phyloP scores from a whole-genome alignment of 2,329 filamentous ascomycete genomes.

The Fusarium lateritium region DNA sequence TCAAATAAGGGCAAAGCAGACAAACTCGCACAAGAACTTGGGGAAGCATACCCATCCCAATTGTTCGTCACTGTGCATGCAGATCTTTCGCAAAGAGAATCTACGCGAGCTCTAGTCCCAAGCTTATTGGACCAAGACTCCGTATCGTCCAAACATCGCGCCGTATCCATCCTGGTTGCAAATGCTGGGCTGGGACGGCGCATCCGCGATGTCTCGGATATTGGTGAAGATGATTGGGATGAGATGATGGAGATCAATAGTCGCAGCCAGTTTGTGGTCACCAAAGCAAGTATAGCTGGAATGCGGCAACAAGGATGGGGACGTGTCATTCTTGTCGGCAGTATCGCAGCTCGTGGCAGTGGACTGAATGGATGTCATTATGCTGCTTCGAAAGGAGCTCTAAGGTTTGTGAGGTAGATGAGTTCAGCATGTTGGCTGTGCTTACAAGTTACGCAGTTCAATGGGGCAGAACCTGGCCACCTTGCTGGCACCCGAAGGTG shows the following conservation, averaged over 20 bases:
- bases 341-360: constrained; percentile 53
- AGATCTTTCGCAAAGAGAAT: constrained; percentile 28
- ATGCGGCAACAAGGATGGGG: constrained; percentile 54
- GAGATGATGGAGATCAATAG: constrained; percentile 55
- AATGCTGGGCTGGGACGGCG: constrained; percentile 54
- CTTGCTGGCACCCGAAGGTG: constrained; percentile 51
- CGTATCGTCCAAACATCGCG: constrained; percentile 38
- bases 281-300: constrained; percentile 50
- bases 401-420: constrained; percentile 26
- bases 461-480: constrained; percentile 55
- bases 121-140: neutral
- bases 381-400: constrained; percentile 54
- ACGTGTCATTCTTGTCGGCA: constrained; percentile 52
- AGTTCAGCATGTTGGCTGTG: neutral
- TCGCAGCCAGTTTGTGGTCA: constrained; percentile 54
- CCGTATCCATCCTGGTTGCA: constrained; percentile 53
- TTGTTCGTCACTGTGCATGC: constrained; percentile 15
- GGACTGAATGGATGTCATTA: constrained; percentile 56
- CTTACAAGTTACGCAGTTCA: constrained; percentile 42
- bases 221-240: constrained; percentile 56
- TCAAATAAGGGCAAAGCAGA: constrained; percentile 54
- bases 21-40: constrained; percentile 45
- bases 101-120: constrained; percentile 19
- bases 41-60: neutral
- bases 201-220: constrained; percentile 53